These are phyloP conservation scores for Wickerhamiella sorbophila DNA, from an alignment of 805 yeast genomes.

Conservation along the genomic window DNA sequence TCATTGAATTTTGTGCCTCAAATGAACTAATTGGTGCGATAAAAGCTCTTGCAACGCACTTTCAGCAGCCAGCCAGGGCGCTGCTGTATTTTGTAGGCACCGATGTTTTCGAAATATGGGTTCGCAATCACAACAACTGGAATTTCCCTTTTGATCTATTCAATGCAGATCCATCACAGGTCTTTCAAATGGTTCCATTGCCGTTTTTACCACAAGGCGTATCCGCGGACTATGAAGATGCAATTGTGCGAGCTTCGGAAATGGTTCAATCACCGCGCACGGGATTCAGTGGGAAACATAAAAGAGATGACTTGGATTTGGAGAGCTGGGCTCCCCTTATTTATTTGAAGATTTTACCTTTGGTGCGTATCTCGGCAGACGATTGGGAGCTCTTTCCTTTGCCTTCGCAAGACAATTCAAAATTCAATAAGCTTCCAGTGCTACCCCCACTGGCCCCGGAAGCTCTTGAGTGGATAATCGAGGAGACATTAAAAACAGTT, in stretches of 20 bases:
- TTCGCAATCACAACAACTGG: neutral
- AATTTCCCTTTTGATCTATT: neutral
- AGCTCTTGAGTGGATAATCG: neutral
- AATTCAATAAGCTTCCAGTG: neutral
- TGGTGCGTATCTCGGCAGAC: neutral
- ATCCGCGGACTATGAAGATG: neutral
- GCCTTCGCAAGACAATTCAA: neutral
- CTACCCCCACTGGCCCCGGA: neutral
- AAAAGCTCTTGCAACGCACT: neutral
- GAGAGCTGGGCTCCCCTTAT: neutral
- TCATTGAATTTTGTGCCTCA: neutral
- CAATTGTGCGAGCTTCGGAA: neutral
- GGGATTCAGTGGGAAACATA: neutral
- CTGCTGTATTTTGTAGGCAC: neutral
- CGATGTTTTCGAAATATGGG: neutral
- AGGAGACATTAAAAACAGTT: neutral
- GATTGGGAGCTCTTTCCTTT: neutral
- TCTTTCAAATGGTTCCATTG: neutral
- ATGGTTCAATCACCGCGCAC: neutral
- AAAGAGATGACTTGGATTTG: neutral
- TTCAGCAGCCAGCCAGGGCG: neutral
- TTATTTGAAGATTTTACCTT: neutral
- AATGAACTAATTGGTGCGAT: neutral
- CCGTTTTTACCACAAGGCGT: neutral
- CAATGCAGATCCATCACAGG: neutral